Base-by-base conservation (phyloP, 1,139 yeast species). In the Geotrichum australiense region DNA sequence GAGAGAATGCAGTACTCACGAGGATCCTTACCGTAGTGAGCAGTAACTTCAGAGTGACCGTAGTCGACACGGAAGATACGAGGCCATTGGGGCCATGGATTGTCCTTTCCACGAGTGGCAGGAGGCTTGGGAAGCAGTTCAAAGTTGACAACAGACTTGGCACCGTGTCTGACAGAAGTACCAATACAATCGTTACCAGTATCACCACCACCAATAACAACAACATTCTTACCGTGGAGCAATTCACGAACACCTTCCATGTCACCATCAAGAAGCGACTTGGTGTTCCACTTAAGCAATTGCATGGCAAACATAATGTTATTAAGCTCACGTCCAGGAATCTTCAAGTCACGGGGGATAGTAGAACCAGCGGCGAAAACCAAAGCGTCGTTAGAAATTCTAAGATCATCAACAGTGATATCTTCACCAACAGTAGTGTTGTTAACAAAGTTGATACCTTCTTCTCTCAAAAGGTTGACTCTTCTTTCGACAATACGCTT, bases 41-140 rank as follows among this genome's bases (percentile, higher is more conserved):
- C 82, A 48, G 85, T 74, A 42, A 91, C 97, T 66, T 91, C 98
- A 52, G 93, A 74, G 67, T 91, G 98, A 56, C 98, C 98, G 60
- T 91, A 91, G 68, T 91, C 98, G 47, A 91, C 94, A 61, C 97
- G 78, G 81, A 91, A 89, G 58, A 91, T 77, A 64, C 96, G 77
- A 53, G 98, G 97, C 97, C 97, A 91, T 69, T 91, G 98, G 45
- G 98, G 98, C 98, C 98, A 91, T 66, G 98, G 98, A 66, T 91
- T 91, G 67, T 91, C 96, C 68, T 80, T 83, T 44, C 91, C 84
- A 65, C 97, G 79, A 47, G 76, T 73, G 30, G 74, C 72, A 37
- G 96, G 87, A 50, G 98, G 98, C 58, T 80, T 78, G 48, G 98
- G 98, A 57, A 91, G 72, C 61, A 91, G 73, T 69, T 91, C 98